Evolutionary conservation across 192 early-diverging fungal species (phyloP).

Genomic region (Chytriomyces sp.): DNA sequence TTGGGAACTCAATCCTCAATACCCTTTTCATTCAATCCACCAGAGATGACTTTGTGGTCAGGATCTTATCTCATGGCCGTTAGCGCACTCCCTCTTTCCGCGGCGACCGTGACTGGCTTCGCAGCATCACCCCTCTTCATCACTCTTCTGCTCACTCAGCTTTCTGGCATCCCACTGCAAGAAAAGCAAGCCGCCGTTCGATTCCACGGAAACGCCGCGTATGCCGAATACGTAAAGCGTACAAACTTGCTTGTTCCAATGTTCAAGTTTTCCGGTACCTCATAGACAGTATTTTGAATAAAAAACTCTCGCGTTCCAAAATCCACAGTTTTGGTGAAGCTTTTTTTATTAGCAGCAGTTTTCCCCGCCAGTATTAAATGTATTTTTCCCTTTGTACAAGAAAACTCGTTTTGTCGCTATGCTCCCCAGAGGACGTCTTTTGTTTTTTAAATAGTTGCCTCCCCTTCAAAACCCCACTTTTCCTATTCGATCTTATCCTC

Average conservation of each 20-base stretch:
- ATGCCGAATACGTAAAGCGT: conserved; percentile 25
- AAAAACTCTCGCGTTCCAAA: too few species aligned
- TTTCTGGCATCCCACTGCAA: conserved; percentile 39
- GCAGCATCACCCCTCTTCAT: conserved; percentile 33
- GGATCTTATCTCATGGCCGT: conserved; percentile 32
- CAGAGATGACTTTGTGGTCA: conserved; percentile 34
- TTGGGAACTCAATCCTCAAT: not conserved
- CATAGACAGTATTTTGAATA: too few species aligned
- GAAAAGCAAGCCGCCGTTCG: conserved; percentile 26
- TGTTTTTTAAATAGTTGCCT: too few species aligned
- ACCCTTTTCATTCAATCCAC: not conserved
- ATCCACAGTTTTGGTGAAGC: too few species aligned
- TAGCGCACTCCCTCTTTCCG: conserved; percentile 24
- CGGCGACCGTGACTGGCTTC: conserved; percentile 9
- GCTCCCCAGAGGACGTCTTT: too few species aligned
- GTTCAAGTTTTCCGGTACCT: not conserved
- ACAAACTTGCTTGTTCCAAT: conserved; percentile 36
- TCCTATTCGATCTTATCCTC: too few species aligned
- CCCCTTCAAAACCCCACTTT: too few species aligned
- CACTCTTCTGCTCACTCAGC: conserved; percentile 16
- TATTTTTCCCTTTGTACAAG: too few species aligned
- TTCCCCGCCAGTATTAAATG: too few species aligned
- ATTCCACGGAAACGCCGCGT: conserved; percentile 30
- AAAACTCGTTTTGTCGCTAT: too few species aligned
- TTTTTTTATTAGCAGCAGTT: too few species aligned